These are phyloP conservation scores for Neophaeococcomyces mojaviensis DNA, from an alignment of 2,329 filamentous ascomycete genomes.

Conservation along the genomic window DNA sequence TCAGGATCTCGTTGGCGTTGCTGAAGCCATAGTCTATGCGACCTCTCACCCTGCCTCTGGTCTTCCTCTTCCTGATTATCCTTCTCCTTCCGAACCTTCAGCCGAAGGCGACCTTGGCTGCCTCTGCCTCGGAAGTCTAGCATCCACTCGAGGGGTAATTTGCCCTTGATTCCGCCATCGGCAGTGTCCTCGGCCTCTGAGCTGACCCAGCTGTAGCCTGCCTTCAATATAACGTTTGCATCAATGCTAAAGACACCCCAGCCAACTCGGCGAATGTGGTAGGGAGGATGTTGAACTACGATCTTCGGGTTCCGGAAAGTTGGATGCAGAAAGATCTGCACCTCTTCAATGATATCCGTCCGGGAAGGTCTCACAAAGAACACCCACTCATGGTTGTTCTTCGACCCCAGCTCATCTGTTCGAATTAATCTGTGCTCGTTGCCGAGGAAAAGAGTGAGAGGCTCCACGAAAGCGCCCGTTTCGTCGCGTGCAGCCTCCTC, in stretches of 20 bases:
- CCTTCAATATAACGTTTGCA: constrained; percentile 18
- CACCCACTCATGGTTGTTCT: constrained; percentile 21
- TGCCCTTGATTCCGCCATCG: constrained; percentile 16
- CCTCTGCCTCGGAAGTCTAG: constrained; percentile 19
- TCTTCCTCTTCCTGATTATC: constrained; percentile 18
- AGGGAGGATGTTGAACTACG: constrained; percentile 18
- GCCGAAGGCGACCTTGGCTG: constrained; percentile 15
- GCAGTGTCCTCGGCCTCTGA: constrained; percentile 16
- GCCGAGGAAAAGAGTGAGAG: constrained; percentile 18
- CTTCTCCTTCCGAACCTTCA: constrained; percentile 22
- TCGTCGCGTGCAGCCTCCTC: constrained; percentile 7
- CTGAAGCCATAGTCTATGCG: constrained; percentile 11
- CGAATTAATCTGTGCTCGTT: constrained; percentile 19
- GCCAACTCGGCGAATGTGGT: constrained; percentile 16
- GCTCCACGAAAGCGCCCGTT: constrained; percentile 15
- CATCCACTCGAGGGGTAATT: constrained; percentile 19
- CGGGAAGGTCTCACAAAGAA: constrained; percentile 19
- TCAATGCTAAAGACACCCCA: constrained; percentile 21
- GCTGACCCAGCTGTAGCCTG: constrained; percentile 19
- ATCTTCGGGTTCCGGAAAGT: constrained; percentile 17
- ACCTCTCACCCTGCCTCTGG: constrained; percentile 12
- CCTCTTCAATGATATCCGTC: constrained; percentile 20
- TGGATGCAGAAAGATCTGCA: constrained; percentile 17
- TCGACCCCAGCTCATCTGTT: constrained; percentile 9
- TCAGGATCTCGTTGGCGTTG: constrained; percentile 15